A percentile compares a stretch with the other conserved stretches of the same genome.
These are phyloP conservation scores for Colletotrichum sp. DNA, from an alignment of 2,329 filamentous ascomycete genomes.

Conservation along the genomic window DNA sequence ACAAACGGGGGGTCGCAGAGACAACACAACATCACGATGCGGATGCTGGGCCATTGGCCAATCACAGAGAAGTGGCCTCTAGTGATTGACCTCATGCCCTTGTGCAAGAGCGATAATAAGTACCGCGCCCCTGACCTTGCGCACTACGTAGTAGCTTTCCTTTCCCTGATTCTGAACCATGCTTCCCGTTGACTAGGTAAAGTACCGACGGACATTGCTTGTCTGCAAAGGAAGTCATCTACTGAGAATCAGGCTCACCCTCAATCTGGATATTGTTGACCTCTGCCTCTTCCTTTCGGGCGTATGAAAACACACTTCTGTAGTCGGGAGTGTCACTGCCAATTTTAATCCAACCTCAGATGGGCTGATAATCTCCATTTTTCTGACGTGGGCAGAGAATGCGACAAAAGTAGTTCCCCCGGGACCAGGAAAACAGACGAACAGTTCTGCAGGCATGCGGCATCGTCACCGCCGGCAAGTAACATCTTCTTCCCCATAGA, in stretches of 20 bases:
- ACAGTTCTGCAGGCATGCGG: not conserved
- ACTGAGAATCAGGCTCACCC: not conserved
- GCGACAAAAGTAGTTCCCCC: not conserved
- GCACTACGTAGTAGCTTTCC: not conserved
- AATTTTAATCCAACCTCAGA: not conserved
- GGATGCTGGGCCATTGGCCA: not conserved
- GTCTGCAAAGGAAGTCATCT: not conserved
- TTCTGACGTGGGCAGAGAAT: not conserved
- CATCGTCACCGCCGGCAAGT: not conserved
- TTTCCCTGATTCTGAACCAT: conserved; percentile 1
- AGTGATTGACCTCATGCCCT: conserved; percentile 8
- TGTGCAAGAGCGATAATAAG: not conserved
- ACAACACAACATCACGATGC: not conserved
- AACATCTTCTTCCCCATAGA: not conserved
- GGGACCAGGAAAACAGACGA: not conserved
- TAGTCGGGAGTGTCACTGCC: not conserved
- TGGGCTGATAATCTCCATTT: not conserved
- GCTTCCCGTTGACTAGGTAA: not conserved
- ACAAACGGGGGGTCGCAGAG: not conserved
- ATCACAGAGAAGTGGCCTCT: not conserved
- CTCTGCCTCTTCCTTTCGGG: not conserved
- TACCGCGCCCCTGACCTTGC: not conserved
- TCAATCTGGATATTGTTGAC: not conserved
- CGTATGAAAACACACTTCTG: not conserved
- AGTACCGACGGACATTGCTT: not conserved